These are phyloP conservation scores for Salix koriyanagi DNA, from an alignment of 345 rosid species.

Conservation along the genomic window DNA sequence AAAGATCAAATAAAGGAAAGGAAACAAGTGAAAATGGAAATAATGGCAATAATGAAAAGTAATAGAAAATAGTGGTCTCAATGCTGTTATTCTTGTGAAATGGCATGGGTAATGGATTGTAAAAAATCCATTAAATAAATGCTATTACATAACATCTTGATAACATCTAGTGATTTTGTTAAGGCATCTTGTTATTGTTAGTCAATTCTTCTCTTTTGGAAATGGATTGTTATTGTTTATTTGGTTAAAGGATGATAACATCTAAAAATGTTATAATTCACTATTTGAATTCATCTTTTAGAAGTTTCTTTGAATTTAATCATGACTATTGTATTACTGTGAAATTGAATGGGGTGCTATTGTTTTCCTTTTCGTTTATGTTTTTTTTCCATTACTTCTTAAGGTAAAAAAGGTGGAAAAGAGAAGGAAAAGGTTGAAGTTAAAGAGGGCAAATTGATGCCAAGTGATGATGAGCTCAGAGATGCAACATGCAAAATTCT, in stretches of 20 bases:
- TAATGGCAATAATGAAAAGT: background rate
- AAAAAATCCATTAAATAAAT: background rate
- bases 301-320: background rate
- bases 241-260: background rate
- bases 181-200: background rate
- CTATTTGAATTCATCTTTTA: background rate
- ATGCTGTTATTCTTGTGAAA: background rate
- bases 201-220: background rate
- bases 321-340: background rate
- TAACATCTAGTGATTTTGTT: too few relatives aligned
- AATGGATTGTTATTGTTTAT: background rate
- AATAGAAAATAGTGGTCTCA: background rate
- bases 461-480: constrained; percentile 60
- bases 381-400: background rate
- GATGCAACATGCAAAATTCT: constrained; percentile 67
- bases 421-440: constrained; percentile 55
- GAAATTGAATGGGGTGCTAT: background rate
- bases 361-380: background rate
- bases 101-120: background rate
- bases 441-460: constrained; percentile 40
- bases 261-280: background rate
- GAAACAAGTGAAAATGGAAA: background rate
- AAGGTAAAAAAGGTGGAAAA: constrained; percentile 53
- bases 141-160: background rate
- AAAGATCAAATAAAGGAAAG: background rate